These are phyloP conservation scores for Typha latifolia DNA, from an alignment of 176 grass and related monocot genomes.

Conservation along the genomic window DNA sequence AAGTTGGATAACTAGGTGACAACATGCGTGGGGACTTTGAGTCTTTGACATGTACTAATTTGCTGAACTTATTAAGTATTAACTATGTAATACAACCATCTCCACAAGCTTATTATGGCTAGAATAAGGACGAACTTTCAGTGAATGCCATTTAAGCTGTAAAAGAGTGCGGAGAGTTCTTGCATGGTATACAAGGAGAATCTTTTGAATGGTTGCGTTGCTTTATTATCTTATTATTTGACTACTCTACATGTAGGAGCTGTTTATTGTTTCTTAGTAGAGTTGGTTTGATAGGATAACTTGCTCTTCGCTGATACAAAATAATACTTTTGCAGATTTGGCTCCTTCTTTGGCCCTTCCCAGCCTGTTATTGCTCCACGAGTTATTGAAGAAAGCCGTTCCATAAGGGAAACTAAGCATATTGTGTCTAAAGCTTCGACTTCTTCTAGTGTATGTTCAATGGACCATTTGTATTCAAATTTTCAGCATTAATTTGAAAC, in stretches of 20 bases:
- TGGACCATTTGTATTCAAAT: not conserved
- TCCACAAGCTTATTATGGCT: no score
- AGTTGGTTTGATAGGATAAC: not conserved
- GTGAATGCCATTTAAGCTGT: no score
- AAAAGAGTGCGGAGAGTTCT: no score
- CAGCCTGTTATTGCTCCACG: constrained; percentile 44
- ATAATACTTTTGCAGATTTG: constrained; percentile 38
- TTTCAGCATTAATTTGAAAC: not conserved
- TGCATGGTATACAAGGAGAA: no score
- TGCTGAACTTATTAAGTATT: no score
- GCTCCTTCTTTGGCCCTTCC: constrained; percentile 82
- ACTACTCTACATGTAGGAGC: not conserved
- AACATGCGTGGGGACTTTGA: no score
- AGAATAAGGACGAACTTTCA: no score
- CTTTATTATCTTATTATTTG: no score
- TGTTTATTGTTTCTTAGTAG: not conserved
- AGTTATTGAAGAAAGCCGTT: constrained; percentile 65
- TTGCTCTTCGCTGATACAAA: not conserved
- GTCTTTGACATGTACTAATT: no score
- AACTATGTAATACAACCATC: no score
- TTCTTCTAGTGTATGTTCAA: constrained; percentile 17
- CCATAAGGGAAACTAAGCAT: constrained; percentile 38
- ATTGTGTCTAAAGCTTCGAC: constrained; percentile 20
- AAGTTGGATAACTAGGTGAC: no score
- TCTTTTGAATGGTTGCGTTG: no score